phyloP scores from a whole-genome alignment of 2,329 filamentous ascomycete genomes.

The Sodiomyces alkalinus region DNA sequence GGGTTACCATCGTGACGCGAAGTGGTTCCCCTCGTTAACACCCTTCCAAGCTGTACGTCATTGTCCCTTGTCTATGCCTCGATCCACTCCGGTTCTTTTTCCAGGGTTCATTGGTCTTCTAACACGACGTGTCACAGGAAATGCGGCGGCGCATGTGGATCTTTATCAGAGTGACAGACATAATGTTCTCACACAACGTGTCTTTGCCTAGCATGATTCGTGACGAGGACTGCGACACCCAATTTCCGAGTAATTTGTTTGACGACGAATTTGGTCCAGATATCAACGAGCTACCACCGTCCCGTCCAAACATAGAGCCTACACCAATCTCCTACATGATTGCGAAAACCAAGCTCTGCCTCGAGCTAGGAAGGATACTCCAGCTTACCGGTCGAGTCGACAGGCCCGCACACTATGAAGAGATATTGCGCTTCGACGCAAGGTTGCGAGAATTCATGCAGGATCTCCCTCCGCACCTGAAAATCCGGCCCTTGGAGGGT shows the following conservation, averaged over 20 bases:
- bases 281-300: slow-evolving; percentile 50
- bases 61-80: not conserved
- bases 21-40: slow-evolving; percentile 55
- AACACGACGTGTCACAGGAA: slow-evolving; percentile 29
- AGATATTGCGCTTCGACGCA: slow-evolving; percentile 46
- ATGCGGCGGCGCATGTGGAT: slow-evolving; percentile 58
- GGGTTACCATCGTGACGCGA: slow-evolving; percentile 67
- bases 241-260: slow-evolving; percentile 62
- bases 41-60: slow-evolving; percentile 53
- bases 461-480: slow-evolving; percentile 65
- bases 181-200: slow-evolving; percentile 63
- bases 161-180: slow-evolving; percentile 56
- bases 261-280: slow-evolving; percentile 65
- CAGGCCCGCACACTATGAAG: slow-evolving; percentile 44
- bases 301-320: slow-evolving; percentile 51
- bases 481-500: slow-evolving; percentile 59
- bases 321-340: slow-evolving; percentile 73
- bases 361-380: slow-evolving; percentile 56
- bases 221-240: slow-evolving; percentile 59
- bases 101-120: not conserved
- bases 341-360: slow-evolving; percentile 51
- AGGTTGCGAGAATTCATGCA: slow-evolving; percentile 45
- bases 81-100: not conserved
- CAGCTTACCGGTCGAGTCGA: slow-evolving; percentile 45
- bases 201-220: slow-evolving; percentile 56